These are phyloP conservation scores for Cardamine occulta DNA, from an alignment of 345 rosid genomes.

Conservation along the genomic window DNA sequence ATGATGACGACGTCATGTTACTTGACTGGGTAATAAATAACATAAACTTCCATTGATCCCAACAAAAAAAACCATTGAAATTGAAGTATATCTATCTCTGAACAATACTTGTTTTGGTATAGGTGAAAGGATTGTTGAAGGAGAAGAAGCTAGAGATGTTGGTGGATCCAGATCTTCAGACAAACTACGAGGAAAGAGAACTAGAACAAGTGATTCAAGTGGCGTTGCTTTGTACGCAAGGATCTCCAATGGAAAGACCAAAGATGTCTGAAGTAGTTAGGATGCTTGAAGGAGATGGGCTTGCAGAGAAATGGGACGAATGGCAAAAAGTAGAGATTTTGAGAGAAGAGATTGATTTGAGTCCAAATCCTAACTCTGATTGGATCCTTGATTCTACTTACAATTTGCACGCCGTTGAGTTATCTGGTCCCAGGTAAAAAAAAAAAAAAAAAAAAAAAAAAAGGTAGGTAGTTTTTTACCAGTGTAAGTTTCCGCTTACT, in stretches of 20 bases:
- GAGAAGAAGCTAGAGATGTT: slow-evolving; percentile 93
- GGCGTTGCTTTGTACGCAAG: slow-evolving; percentile 91
- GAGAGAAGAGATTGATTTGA: slow-evolving; percentile 79
- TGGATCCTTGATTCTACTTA: slow-evolving; percentile 94
- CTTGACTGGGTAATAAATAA: slow-evolving; percentile 84
- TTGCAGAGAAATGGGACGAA: slow-evolving; percentile 93
- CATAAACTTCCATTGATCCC: neutral
- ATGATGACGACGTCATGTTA: slow-evolving; percentile 95
- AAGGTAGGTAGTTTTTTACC: slow-evolving; percentile 10
- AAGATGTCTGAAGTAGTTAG: slow-evolving; percentile 97
- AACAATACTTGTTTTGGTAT: slow-evolving; percentile 6
- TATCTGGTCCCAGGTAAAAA: slow-evolving; percentile 88
- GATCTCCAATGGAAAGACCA: slow-evolving; percentile 88
- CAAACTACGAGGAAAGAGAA: slow-evolving; percentile 70
- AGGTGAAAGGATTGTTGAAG: slow-evolving; percentile 96
- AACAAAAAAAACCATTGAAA: neutral
- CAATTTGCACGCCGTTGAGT: slow-evolving; percentile 87
- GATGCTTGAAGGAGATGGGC: slow-evolving; percentile 96
- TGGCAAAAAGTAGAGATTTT: slow-evolving; percentile 96
- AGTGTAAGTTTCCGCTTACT: neutral
- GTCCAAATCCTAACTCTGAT: slow-evolving; percentile 74
- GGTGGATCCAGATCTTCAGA: slow-evolving; percentile 91
- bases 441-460: no score
- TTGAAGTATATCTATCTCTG: neutral
- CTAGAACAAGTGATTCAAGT: slow-evolving; percentile 95